Evolutionary conservation across 108 stramenopile species (phyloP).

Genomic region (Cyclotella baltica): DNA sequence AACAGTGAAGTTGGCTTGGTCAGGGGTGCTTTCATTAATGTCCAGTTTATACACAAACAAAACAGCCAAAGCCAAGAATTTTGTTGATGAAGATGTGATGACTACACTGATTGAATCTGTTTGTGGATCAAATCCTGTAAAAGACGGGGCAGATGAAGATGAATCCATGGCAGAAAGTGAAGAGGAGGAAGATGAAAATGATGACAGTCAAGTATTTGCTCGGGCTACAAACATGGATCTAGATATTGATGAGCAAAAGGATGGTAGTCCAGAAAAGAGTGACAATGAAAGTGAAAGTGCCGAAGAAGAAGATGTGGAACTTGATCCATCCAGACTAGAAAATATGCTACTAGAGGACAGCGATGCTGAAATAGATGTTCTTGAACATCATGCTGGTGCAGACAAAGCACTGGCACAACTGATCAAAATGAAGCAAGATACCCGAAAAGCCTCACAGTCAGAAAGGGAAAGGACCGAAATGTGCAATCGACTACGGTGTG

Average conservation of each 20-base stretch:
- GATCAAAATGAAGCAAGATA: conserved; percentile 85
- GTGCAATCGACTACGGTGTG: conserved; percentile 75
- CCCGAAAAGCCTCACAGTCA: conserved; percentile 77
- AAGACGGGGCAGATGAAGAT: conserved; percentile 24
- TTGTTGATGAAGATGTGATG: conserved; percentile 66
- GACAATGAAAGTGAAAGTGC: conserved; percentile 15
- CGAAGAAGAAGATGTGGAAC: conserved; percentile 65
- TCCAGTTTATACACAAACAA: conserved; percentile 13
- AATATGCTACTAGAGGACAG: conserved; percentile 82
- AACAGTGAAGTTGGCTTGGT: conserved; percentile 73
- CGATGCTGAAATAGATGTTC: conserved; percentile 66
- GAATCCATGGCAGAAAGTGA: conserved; percentile 39
- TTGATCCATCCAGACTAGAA: conserved; percentile 69
- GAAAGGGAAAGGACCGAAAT: conserved; percentile 76
- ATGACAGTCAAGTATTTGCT: conserved; percentile 39
- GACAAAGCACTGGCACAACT: conserved; percentile 85
- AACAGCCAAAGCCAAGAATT: background rate
- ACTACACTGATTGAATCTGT: conserved; percentile 65
- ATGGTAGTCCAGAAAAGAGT: conserved; percentile 16
- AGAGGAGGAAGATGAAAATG: conserved; percentile 46
- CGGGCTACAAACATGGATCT: conserved; percentile 26
- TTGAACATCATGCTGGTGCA: conserved; percentile 91
- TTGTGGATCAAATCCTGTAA: conserved; percentile 47
- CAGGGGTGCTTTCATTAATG: conserved; percentile 53
- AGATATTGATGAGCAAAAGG: conserved; percentile 48